Evolutionary conservation across 441 rosid genomes (phyloP).

Genomic region (Erodium moschatum): DNA sequence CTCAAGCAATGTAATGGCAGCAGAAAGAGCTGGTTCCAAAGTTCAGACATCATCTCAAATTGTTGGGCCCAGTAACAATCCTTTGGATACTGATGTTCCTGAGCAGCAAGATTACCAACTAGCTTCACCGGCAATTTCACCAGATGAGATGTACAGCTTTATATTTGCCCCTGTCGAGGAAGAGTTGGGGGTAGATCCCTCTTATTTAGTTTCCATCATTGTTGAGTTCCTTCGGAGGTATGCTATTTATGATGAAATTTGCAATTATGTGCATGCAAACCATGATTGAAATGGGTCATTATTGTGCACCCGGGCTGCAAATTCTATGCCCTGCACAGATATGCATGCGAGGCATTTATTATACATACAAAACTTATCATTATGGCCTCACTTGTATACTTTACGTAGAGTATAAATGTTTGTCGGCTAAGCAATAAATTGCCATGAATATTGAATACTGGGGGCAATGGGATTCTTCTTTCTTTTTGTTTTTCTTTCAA

Average conservation of each 20-base stretch:
- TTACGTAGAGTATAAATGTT: neutral
- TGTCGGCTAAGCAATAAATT: neutral
- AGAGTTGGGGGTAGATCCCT: conserved; percentile 72
- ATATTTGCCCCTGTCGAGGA: conserved; percentile 85
- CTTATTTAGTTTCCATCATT: conserved; percentile 70
- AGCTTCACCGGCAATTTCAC: conserved; percentile 69
- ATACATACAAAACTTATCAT: neutral
- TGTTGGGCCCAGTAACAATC: conserved; percentile 35
- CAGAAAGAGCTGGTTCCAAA: conserved; percentile 30
- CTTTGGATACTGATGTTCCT: conserved; percentile 35
- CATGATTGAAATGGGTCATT: conserved; percentile 12
- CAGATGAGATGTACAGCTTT: conserved; percentile 78
- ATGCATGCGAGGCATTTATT: neutral
- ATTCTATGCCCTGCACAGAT: neutral
- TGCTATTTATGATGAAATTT: conserved; percentile 10
- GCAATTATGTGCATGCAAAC: neutral
- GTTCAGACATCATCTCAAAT: conserved; percentile 28
- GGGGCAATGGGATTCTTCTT: neutral
- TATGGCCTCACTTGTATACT: neutral
- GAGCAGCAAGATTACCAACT: conserved; percentile 66
- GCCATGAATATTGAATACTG: neutral
- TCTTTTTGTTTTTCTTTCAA: neutral
- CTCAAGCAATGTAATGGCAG: conserved; percentile 23
- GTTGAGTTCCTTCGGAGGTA: conserved; percentile 87
- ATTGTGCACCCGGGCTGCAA: neutral